phyloP scores from a whole-genome alignment of 306 rosid genomes.

The Gynostemma pentaphyllum region DNA sequence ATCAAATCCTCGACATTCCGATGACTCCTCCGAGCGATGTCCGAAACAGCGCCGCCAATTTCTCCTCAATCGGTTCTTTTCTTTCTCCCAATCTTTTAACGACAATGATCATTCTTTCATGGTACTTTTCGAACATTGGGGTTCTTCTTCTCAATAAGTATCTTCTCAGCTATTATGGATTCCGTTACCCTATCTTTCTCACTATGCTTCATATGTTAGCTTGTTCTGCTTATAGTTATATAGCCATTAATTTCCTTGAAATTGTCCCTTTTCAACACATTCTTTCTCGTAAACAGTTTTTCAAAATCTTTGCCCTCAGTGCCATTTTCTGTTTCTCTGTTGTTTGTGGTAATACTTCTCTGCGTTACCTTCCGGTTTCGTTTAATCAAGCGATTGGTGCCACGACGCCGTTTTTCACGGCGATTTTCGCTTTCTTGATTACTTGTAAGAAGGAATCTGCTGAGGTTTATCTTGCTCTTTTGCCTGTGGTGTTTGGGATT shows the following conservation, averaged over 20 bases:
- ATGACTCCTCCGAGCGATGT: constrained; percentile 42
- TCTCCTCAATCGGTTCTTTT: constrained; percentile 9
- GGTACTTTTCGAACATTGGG: constrained; percentile 66
- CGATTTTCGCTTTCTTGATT: constrained; percentile 45
- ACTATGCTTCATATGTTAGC: constrained; percentile 71
- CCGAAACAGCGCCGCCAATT: constrained; percentile 17
- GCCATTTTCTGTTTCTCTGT: constrained; percentile 59
- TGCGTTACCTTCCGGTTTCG: constrained; percentile 54
- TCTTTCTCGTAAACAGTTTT: constrained; percentile 45
- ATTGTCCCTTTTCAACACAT: constrained; percentile 47
- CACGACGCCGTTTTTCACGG: constrained; percentile 63
- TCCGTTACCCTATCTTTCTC: constrained; percentile 55
- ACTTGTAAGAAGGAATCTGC: constrained; percentile 52
- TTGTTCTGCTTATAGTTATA: constrained; percentile 38
- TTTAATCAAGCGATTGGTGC: constrained; percentile 68
- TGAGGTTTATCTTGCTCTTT: constrained; percentile 42
- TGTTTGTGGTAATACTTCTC: constrained; percentile 59
- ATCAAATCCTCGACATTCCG: constrained; percentile 48
- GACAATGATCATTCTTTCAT: constrained; percentile 29
- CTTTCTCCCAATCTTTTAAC: constrained; percentile 21
- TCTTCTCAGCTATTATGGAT: constrained; percentile 52
- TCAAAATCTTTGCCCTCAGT: constrained; percentile 52
- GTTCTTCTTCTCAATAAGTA: constrained; percentile 66
- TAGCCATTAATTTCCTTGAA: constrained; percentile 33
- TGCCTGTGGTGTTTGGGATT: constrained; percentile 58